Percentiles rank a stretch among this genome's conserved stretches.
Conservation (phyloP, 441 rosid species). For the California macrophylla region DNA sequence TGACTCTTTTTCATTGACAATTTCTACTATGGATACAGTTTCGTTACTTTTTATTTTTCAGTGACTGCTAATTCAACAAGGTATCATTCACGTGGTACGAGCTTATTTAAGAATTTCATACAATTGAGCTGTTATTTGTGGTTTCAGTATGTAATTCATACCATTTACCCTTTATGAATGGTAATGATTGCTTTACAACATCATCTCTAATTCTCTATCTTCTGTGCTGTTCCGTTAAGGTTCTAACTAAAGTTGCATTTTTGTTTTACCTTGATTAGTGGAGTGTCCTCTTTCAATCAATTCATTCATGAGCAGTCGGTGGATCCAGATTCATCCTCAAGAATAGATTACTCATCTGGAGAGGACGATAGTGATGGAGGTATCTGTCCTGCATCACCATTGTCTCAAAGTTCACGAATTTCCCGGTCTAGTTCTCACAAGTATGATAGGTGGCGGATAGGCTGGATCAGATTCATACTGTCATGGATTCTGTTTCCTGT, state of each 20-base stretch:
- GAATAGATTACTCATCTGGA: constrained; percentile 64
- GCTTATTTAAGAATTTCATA: background rate
- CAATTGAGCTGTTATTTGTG: background rate
- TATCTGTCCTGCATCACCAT: constrained; percentile 50
- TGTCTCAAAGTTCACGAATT: constrained; percentile 56
- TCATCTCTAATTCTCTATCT: background rate
- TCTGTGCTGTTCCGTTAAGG: background rate
- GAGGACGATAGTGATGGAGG: constrained; percentile 59
- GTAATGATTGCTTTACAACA: background rate
- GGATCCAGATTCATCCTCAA: constrained; percentile 58
- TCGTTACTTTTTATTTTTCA: background rate
- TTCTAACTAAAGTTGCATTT: background rate
- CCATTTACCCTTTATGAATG: background rate
- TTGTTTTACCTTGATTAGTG: constrained; percentile 32
- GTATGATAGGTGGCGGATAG: constrained; percentile 31
- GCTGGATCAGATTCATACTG: constrained; percentile 41
- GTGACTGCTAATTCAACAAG: background rate
- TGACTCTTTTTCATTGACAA: background rate
- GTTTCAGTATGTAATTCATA: background rate
- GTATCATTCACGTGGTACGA: background rate
- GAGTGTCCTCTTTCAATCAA: constrained; percentile 86
- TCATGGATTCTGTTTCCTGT: constrained; percentile 58
- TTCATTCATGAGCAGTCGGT: constrained; percentile 78
- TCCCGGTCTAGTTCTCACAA: constrained; percentile 44
- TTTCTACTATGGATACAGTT: background rate